phyloP scores from a whole-genome alignment of 2,329 filamentous ascomycete species.

The Claviceps sp. region DNA sequence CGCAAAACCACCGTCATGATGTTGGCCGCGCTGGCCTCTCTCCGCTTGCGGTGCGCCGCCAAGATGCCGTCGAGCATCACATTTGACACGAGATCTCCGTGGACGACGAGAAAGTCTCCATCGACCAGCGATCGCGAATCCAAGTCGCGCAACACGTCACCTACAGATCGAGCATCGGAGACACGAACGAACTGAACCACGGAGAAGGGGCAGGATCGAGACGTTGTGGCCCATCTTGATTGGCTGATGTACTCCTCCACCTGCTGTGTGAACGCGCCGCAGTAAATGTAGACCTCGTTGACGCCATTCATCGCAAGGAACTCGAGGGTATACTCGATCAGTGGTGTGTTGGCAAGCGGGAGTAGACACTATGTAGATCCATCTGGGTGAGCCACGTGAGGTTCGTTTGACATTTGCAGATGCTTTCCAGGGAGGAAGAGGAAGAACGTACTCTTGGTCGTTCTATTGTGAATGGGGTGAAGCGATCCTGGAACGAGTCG shows the following conservation, averaged over 20 bases:
- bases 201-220: slow-evolving; percentile 53
- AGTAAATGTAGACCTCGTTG: slow-evolving; percentile 89
- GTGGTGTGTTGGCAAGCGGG: slow-evolving; percentile 79
- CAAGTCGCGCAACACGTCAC: slow-evolving; percentile 88
- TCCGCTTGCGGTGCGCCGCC: slow-evolving; percentile 64
- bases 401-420: too few species aligned
- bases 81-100: slow-evolving; percentile 87
- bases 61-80: slow-evolving; percentile 70
- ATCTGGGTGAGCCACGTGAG: not conserved
- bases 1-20: slow-evolving; percentile 95
- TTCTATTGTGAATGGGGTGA: slow-evolving; percentile 78
- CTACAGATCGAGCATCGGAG: slow-evolving; percentile 67
- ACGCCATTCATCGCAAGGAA: slow-evolving; percentile 92
- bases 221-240: slow-evolving; percentile 56
- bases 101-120: slow-evolving; percentile 84
- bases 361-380: slow-evolving; percentile 60
- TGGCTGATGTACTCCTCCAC: slow-evolving; percentile 74
- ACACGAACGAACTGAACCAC: slow-evolving; percentile 76
- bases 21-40: slow-evolving; percentile 76
- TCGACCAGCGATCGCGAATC: slow-evolving; percentile 75
- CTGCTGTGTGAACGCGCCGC: slow-evolving; percentile 72
- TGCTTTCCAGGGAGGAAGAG: not conserved
- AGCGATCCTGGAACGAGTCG: slow-evolving; percentile 89
- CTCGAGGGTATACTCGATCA: slow-evolving; percentile 96
- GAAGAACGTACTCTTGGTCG: slow-evolving; percentile 56